Evolutionary conservation across 2,329 filamentous ascomycete species (phyloP).

Genomic region (Davidsoniella australis): DNA sequence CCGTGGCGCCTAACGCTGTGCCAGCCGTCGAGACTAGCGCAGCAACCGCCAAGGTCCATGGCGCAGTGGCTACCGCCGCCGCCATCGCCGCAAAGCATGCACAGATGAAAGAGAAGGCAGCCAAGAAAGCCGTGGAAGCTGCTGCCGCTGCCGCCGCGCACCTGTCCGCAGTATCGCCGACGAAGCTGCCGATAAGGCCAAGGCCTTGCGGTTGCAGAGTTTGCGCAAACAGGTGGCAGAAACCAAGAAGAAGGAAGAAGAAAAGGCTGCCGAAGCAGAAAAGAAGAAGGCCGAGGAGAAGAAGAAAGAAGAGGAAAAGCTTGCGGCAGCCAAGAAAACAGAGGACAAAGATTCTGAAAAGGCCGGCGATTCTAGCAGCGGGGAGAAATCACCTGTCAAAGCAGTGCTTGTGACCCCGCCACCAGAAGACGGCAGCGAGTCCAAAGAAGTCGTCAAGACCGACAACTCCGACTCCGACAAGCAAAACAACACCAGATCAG

Average conservation of each 20-base stretch:
- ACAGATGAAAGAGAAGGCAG: conserved; percentile 10
- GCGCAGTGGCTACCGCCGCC: conserved; percentile 13
- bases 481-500: not conserved
- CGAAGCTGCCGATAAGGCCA: conserved; percentile 48
- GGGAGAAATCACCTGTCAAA: not conserved
- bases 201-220: conserved; percentile 37
- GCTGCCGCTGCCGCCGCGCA: conserved; percentile 15
- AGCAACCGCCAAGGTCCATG: conserved; percentile 10
- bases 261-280: conserved; percentile 8
- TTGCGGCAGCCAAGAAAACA: not conserved
- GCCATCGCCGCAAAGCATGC: conserved; percentile 14
- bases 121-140: conserved; percentile 11
- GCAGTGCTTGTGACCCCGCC: conserved; percentile 4
- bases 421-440: conserved; percentile 1
- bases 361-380: not conserved
- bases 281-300: conserved; percentile 8
- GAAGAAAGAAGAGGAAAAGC: no score
- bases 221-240: conserved; percentile 39
- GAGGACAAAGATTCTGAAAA: not conserved
- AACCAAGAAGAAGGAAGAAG: conserved; percentile 16
- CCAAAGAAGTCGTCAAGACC: not conserved
- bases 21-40: conserved; percentile 8
- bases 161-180: conserved; percentile 40
- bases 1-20: conserved; percentile 17
- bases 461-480: not conserved